phyloP scores from a whole-genome alignment of 805 yeast genomes.

The Dipodascus albidus region DNA sequence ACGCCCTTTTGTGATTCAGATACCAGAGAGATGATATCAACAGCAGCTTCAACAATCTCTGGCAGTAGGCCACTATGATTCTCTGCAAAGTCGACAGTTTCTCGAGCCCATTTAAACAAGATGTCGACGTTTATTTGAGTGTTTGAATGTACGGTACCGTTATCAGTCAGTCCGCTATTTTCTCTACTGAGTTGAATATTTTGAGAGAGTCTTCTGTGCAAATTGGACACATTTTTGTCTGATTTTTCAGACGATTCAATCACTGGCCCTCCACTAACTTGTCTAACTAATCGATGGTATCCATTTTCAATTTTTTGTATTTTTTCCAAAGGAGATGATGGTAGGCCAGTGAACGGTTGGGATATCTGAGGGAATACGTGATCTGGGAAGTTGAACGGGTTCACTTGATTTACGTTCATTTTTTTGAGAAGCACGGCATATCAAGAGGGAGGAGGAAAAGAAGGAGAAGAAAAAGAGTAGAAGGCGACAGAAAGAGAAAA shows the following conservation, averaged over 20 bases:
- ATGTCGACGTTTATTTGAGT: background rate
- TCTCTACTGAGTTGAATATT: background rate
- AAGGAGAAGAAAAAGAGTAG: background rate
- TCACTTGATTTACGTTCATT: background rate
- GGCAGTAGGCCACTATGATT: conserved; percentile 18
- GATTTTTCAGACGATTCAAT: background rate
- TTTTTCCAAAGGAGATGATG: conserved; percentile 14
- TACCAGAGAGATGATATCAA: conserved; percentile 13
- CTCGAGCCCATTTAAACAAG: conserved; percentile 24
- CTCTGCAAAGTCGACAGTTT: conserved; percentile 20
- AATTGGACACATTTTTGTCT: background rate
- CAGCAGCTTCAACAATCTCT: conserved; percentile 16
- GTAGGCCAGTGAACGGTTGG: conserved; percentile 18
- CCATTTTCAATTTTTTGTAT: conserved; percentile 5
- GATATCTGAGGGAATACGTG: conserved; percentile 21
- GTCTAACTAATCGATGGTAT: conserved; percentile 2
- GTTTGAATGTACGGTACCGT: background rate
- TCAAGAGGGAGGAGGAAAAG: background rate
- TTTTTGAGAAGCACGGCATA: background rate
- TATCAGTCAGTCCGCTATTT: background rate
- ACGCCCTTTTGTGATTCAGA: conserved; percentile 10
- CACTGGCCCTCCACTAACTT: conserved; percentile 5
- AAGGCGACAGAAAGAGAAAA: background rate
- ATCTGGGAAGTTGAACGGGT: conserved; percentile 22
- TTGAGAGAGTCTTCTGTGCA: background rate